Percentiles rank a stretch among this genome's conserved stretches.
These are phyloP conservation scores for Torrubiella hemipterigena DNA, from an alignment of 2,329 filamentous ascomycete species.

Conservation along the genomic window DNA sequence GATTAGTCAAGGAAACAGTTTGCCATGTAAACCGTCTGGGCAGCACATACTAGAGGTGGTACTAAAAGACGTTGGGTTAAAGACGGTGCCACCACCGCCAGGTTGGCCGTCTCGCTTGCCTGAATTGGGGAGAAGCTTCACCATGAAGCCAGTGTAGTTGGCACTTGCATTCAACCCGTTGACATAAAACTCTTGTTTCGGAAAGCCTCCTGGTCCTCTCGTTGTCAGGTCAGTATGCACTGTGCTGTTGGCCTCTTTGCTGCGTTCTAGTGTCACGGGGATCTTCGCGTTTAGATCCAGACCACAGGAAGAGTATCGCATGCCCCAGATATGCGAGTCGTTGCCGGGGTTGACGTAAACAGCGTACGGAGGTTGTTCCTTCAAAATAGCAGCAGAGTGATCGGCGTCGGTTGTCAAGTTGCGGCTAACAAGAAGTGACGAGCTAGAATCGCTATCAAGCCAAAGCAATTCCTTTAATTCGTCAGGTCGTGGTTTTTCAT, in stretches of 20 bases:
- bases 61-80: conserved; percentile 56
- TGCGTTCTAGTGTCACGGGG: conserved; percentile 33
- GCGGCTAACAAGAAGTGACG: conserved; percentile 67
- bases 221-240: conserved; percentile 56
- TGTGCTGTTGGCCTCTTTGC: conserved; percentile 32
- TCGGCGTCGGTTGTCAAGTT: conserved; percentile 52
- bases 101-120: conserved; percentile 27
- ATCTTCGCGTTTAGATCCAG: conserved; percentile 55
- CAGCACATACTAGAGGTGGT: conserved; percentile 59
- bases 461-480: conserved; percentile 65
- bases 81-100: conserved; percentile 68
- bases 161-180: conserved; percentile 61
- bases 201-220: conserved; percentile 51
- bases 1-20: too few relatives aligned
- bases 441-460: conserved; percentile 72
- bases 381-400: conserved; percentile 41
- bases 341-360: conserved; percentile 63
- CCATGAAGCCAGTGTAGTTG: conserved; percentile 62
- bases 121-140: conserved; percentile 42
- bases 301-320: conserved; percentile 75
- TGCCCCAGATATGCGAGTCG: conserved; percentile 48
- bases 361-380: conserved; percentile 50
- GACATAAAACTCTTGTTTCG: conserved; percentile 83
- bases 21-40: background rate
- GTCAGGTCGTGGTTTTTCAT: conserved; percentile 24